Evolutionary conservation across 305 asterid species (phyloP), one percentile per base, ranked within the genome.

Genomic region (Solanum hybrid): DNA sequence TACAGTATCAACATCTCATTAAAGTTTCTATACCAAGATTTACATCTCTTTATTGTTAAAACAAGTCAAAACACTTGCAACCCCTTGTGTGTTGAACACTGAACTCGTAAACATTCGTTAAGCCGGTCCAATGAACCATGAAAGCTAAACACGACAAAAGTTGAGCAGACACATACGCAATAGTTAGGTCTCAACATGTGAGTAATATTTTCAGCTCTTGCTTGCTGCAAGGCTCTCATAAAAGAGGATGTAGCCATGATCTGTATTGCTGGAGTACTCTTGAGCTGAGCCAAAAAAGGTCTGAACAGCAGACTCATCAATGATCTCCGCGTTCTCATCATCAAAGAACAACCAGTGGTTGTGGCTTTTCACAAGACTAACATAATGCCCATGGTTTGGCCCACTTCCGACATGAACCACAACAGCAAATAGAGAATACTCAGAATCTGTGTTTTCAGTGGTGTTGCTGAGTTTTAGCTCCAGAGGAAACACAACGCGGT

Each of bases 341-440:
- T 97, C 99, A 88, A 96, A 97, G 89, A 91, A 94, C 95, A 97
- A 92, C 99, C 99, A 97, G 91, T 96, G 98, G 89, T 95, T 92
- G 92, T 97, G 98, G 88, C 99, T 97, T 89, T 96, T 96, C 34
- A 96, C 97, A 10, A 96, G 95, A 89, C 99, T 97, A 10, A 97
- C 96, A 90, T 97, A 97, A 79, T 97, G 99, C 82, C 99, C 98
- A 11, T 95, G 98, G 89, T 95, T 96, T 51, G 99, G 99, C 68
- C 98, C 99, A 89, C 97, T 96, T 39, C 99, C 99, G 0, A 96
- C 99, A 37, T 96, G 98, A 88, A 96, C 98, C 61, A 96, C 98
- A 65, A 96, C 98, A 11, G 97, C 97, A 89, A 94, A 95, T 92
- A 96, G 89, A 15, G 97, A 95, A 94, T 96, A 96, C 92, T 95